These are phyloP conservation scores for Picochlorum sp. DNA, from an alignment of 139 green algal species.

Conservation along the genomic window DNA sequence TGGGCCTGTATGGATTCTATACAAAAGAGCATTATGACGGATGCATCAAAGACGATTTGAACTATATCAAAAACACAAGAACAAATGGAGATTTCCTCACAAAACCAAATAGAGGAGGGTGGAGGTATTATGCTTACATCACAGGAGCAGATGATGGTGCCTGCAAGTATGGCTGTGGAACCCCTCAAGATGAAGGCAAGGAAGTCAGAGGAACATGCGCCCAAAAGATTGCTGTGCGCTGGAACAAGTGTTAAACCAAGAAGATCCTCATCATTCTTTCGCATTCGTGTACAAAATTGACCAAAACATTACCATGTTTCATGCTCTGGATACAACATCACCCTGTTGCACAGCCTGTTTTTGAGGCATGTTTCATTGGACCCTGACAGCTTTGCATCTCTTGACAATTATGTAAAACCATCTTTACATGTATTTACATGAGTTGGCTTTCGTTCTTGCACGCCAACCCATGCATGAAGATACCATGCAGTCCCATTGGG, in stretches of 20 bases:
- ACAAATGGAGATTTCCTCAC: not conserved
- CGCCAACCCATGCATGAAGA: too few relatives aligned
- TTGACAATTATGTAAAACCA: too few relatives aligned
- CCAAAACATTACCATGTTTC: too few relatives aligned
- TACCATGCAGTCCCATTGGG: too few relatives aligned
- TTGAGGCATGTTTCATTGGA: too few relatives aligned
- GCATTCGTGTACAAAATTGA: too few relatives aligned
- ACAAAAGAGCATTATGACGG: not conserved
- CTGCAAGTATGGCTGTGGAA: slow-evolving; percentile 1
- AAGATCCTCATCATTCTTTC: too few relatives aligned
- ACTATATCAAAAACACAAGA: not conserved
- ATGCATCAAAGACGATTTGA: not conserved
- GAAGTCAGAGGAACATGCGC: not conserved
- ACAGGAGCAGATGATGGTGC: not conserved
- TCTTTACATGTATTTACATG: too few relatives aligned
- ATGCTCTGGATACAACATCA: too few relatives aligned
- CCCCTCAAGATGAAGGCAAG: not conserved
- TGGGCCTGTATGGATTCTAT: slow-evolving; percentile 4
- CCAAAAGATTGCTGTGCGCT: not conserved
- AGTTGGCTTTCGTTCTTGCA: too few relatives aligned
- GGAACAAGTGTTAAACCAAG: not conserved
- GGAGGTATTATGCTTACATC: not conserved
- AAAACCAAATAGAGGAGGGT: not conserved
- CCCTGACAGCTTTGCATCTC: too few relatives aligned
- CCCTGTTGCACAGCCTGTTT: too few relatives aligned